Evolutionary conservation across 208 protist species (phyloP).

Genomic region (Crithidia fasciculata): DNA sequence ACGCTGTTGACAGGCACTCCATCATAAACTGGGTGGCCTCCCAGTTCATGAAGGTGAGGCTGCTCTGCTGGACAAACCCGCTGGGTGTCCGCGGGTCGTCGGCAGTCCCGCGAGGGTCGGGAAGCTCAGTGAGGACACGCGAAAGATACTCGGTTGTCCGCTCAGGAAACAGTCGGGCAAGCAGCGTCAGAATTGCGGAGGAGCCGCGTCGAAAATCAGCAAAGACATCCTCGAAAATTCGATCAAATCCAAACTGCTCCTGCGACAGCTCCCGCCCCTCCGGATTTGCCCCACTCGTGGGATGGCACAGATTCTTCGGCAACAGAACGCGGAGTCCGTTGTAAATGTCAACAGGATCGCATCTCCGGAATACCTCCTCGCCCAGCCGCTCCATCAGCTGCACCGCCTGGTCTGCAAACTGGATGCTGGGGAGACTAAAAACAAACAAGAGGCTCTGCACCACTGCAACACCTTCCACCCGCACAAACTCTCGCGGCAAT

Average conservation of each 20-base stretch:
- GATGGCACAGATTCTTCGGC: conserved; percentile 74
- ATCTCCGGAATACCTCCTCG: conserved; percentile 33
- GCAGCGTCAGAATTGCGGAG: conserved; percentile 41
- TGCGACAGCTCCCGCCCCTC: conserved; percentile 53
- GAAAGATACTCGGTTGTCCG: conserved; percentile 62
- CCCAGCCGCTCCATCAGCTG: conserved; percentile 47
- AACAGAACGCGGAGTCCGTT: conserved; percentile 43
- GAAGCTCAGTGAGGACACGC: conserved; percentile 43
- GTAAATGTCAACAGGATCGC: conserved; percentile 47
- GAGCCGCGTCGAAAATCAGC: conserved; percentile 61
- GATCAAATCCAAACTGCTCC: conserved; percentile 66
- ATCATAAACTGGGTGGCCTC: conserved; percentile 79
- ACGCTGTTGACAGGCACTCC: conserved; percentile 62
- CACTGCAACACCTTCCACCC: conserved; percentile 33
- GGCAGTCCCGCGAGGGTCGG: conserved; percentile 49
- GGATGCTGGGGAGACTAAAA: conserved; percentile 71
- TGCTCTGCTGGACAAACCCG: conserved; percentile 80
- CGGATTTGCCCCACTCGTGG: conserved; percentile 38
- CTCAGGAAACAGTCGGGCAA: conserved; percentile 53
- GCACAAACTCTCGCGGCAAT: conserved; percentile 50
- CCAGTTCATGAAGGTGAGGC: conserved; percentile 72
- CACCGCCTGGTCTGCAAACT: conserved; percentile 57
- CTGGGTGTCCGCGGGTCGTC: conserved; percentile 59
- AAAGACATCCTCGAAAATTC: conserved; percentile 62
- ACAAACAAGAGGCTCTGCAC: conserved; percentile 40